Evolutionary conservation across 345 rosid species (phyloP).

Genomic region (Populus deltoides): DNA sequence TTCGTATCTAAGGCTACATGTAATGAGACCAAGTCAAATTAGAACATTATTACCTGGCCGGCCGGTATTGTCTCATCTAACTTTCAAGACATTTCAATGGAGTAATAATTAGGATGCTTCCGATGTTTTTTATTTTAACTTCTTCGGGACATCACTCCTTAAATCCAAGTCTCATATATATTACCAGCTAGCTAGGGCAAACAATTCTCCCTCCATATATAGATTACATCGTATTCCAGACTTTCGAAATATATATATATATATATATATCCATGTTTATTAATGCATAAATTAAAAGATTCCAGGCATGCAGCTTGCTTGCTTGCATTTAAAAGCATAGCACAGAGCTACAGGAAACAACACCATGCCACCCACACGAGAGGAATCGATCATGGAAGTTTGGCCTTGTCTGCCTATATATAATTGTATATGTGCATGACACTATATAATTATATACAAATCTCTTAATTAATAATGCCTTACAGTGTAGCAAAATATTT

Average conservation of each 20-base stretch:
- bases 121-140: not conserved
- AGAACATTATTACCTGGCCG: conserved; percentile 17
- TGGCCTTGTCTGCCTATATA: too few species aligned
- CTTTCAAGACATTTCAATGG: not conserved
- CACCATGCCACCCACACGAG: conserved; percentile 37
- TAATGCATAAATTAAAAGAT: not conserved
- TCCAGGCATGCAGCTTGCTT: conserved; percentile 7
- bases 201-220: too few species aligned
- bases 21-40: conserved; percentile 21
- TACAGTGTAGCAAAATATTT: too few species aligned
- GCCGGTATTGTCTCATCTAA: conserved; percentile 19
- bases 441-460: too few species aligned
- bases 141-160: not conserved
- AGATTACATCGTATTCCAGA: not conserved
- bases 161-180: too few species aligned
- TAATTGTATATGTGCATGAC: too few species aligned
- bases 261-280: too few species aligned
- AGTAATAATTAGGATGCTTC: conserved; percentile 13
- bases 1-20: conserved; percentile 26
- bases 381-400: not conserved
- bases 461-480: too few species aligned
- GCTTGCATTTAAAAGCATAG: conserved; percentile 7
- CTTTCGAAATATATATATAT: not conserved
- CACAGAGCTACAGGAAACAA: conserved; percentile 6
- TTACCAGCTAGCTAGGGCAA: too few species aligned